Percentiles rank a stretch among this genome's conserved stretches.
Conservation (phyloP, 2,329 filamentous ascomycete species). For the Septoria linicola region DNA sequence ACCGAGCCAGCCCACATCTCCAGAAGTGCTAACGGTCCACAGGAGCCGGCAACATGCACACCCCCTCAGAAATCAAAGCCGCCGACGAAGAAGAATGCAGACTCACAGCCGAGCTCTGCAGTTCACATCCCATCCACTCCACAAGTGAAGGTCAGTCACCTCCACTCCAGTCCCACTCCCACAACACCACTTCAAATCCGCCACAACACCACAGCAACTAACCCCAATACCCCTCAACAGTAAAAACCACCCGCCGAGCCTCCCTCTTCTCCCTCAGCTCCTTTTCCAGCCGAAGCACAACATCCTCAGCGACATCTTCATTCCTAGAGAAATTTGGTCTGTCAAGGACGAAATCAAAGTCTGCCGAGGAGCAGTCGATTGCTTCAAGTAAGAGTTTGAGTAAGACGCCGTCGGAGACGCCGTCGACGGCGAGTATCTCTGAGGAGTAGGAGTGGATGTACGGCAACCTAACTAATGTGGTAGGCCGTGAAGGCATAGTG, state of each 20-base stretch:
- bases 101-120: conserved; percentile 18
- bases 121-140: conserved; percentile 9
- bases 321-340: conserved; percentile 5
- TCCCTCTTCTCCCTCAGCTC: conserved; percentile 8
- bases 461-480: no score
- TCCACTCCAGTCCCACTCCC: background rate
- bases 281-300: conserved; percentile 1
- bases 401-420: no score
- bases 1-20: no score
- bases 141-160: conserved; percentile 4
- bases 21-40: no score
- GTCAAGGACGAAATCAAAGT: background rate
- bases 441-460: no score
- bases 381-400: background rate
- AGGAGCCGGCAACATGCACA: background rate
- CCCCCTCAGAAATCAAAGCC: conserved; percentile 17
- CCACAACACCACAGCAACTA: background rate
- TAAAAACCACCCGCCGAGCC: background rate
- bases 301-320: conserved; percentile 1
- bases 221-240: background rate
- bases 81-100: conserved; percentile 14
- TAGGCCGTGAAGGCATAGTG: no score
- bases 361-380: background rate
- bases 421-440: no score
- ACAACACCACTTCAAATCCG: background rate